Conservation (phyloP, 768 basidiomycete genomes). For the Mycena galopus region DNA sequence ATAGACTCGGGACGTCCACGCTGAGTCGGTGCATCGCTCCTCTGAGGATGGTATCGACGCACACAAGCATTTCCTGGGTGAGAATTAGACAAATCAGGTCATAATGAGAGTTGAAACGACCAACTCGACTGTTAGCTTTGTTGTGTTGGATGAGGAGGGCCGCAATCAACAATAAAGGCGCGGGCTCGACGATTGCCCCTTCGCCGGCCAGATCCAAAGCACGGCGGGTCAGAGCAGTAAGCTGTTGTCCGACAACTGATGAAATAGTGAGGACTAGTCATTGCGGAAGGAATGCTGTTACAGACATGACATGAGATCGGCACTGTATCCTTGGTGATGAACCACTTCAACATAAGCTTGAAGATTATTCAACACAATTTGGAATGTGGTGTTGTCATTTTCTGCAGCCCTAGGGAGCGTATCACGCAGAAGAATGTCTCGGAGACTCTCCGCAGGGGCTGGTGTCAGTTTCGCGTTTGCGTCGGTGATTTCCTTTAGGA, state of each 20-base stretch:
- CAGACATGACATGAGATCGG: slow-evolving; percentile 70
- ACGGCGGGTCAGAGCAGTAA: slow-evolving; percentile 67
- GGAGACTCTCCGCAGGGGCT: slow-evolving; percentile 48
- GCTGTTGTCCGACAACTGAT: slow-evolving; percentile 69
- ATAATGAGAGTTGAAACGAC: slow-evolving; percentile 30
- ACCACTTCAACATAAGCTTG: slow-evolving; percentile 69
- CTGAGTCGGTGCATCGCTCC: slow-evolving; percentile 63
- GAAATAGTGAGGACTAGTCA: slow-evolving; percentile 17
- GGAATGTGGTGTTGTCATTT: slow-evolving; percentile 62
- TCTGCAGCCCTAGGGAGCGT: slow-evolving; percentile 63
- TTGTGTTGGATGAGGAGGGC: slow-evolving; percentile 71
- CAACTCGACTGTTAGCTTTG: slow-evolving; percentile 67
- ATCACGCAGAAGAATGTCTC: slow-evolving; percentile 69
- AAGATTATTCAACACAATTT: slow-evolving; percentile 70
- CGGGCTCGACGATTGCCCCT: slow-evolving; percentile 64
- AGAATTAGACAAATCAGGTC: slow-evolving; percentile 10
- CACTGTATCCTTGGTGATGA: slow-evolving; percentile 64
- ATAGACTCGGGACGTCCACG: slow-evolving; percentile 58
- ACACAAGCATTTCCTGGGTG: slow-evolving; percentile 68
- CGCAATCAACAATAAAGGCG: slow-evolving; percentile 65
- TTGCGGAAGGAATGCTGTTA: slow-evolving; percentile 3
- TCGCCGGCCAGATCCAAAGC: slow-evolving; percentile 63
- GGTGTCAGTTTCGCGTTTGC: slow-evolving; percentile 49
- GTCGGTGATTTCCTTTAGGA: slow-evolving; percentile 63
- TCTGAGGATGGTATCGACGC: slow-evolving; percentile 73